Base-by-base conservation (phyloP, 306 rosid species). In the Vigna radiata region DNA sequence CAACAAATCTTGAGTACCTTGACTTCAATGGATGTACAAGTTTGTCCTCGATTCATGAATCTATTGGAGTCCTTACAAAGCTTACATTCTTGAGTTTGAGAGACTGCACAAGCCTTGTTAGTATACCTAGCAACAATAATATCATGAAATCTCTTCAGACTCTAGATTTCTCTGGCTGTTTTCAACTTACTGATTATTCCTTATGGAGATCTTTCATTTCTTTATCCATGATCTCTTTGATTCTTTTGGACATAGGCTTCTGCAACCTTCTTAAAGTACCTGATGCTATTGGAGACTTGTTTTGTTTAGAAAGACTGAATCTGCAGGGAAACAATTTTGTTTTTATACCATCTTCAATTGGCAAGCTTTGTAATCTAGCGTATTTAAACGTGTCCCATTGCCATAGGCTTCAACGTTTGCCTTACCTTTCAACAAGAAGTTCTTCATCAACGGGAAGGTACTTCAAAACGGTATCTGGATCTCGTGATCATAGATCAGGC, bases 71-170 rank as follows among this genome's bases (percentile, higher is more conserved):
- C 0, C 74, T 69, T 29, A 0, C 1, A 27, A 16, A 4, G 0
- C 59, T 69, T 4, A 25, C 3, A n/a, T 48, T 27, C 60, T 70
- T 49, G 75, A 70, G 61, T 31, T 70, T 70, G 61, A 70, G 61
- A 16, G 1, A 18, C n/a, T 70, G 75, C 12, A 5, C 0, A n/a
- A 50, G 2, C 5, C 60, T 70, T 70, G 11, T 17, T 0, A 2
- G 0, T n/a, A 29, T 50, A 11, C 62, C 48, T 0, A 4, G 16
- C 8, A 29, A 10, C 12, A 12, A 47, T 7, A 27, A 68, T 29
- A 4, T 1, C 23, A n/a, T 70, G 49, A 3, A 0, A 31, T 52
- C 64, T 52, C 63, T 53, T 36, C 27, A 17, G 36, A 70, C 7
- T 10, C 36, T 70, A 10, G 17, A 70, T 70, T 70, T 70, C 36